Base-by-base conservation (phyloP, 2,329 filamentous ascomycete genomes). In the Sarocladiaceae sp. region DNA sequence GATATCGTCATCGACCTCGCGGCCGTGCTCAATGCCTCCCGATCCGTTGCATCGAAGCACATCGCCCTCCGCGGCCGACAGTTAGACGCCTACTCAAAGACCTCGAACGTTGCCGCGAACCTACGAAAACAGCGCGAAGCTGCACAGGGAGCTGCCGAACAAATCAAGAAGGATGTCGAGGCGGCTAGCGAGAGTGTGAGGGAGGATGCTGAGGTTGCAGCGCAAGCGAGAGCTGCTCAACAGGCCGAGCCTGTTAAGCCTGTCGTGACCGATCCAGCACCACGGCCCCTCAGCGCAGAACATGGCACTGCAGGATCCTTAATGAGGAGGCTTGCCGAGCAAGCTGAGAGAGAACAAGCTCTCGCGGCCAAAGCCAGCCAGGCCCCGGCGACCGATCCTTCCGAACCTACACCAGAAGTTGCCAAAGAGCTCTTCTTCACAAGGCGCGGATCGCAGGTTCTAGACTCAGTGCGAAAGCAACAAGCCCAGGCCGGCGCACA, bases 1-100 rank as follows among this genome's bases (percentile, higher is more conserved):
- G 85, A 80, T 71, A 82, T 77, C 63, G 71, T 76, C 56, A 74
- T 91, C 64, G 88, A 92, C 71, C 73, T 87, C 60, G 82, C 84
- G 59, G 81, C 84, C 55, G 75, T 92, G 57, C 76, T 87, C 66
- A 83, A 79, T 73, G 87, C 83, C 64, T 86, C 87, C 49, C 80
- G 84, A 54, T 80, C 80, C 29, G 78, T 92, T 55, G 86, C 85
- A 47, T 69, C 76, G 47, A 84, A 79, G 65, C 83, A 86, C 66
- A 64, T 80, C 47, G 80, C 79, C 54, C 71, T 86, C 50, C 75
- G 82, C 57, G 65, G 73, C 53, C 71, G 74, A 39, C 80, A 83
- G 65, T 64, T 81, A 52, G 76, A 80, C 54, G 70, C 67, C 39
- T 80, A 78, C 62, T 66, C 66, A 57, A 69, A 68, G 56, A 73